Evolutionary conservation across 441 rosid genomes (phyloP).

Genomic region (Pelargonium citronellum): DNA sequence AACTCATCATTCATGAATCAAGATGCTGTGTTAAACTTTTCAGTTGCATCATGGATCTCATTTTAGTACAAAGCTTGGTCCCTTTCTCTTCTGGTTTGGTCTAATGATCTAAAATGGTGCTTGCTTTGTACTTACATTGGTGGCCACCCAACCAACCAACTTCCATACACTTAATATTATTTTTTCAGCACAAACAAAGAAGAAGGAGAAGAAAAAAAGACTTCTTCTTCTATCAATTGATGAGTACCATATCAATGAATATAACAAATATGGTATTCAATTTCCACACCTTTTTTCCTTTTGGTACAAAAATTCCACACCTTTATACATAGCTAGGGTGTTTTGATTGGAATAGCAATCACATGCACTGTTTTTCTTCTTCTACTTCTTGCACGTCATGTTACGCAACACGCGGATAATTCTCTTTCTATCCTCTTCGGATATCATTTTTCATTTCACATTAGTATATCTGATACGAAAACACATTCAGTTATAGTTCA

Average conservation of each 20-base stretch:
- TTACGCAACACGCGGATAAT: too few species aligned
- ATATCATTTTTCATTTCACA: too few species aligned
- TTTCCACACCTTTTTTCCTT: not conserved
- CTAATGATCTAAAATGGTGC: not conserved
- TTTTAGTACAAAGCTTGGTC: not conserved
- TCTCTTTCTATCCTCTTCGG: too few species aligned
- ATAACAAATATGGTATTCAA: not conserved
- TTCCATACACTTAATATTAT: not conserved
- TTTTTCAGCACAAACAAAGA: not conserved
- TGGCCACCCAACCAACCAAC: constrained; percentile 6
- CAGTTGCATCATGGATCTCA: not conserved
- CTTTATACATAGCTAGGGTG: not conserved
- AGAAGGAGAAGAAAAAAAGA: not conserved
- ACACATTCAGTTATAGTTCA: too few species aligned
- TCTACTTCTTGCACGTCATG: not conserved
- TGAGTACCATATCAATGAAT: not conserved
- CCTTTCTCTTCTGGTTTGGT: constrained; percentile 5
- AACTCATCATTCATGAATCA: not conserved
- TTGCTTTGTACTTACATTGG: not conserved
- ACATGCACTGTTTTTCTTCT: not conserved
- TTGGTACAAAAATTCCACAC: constrained; percentile 1
- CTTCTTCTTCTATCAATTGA: too few species aligned
- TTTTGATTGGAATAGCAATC: not conserved
- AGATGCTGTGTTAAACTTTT: not conserved
- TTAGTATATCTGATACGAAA: too few species aligned